Base-by-base conservation (phyloP, 2,329 filamentous ascomycete species). In the Pestalotiopsis fici region DNA sequence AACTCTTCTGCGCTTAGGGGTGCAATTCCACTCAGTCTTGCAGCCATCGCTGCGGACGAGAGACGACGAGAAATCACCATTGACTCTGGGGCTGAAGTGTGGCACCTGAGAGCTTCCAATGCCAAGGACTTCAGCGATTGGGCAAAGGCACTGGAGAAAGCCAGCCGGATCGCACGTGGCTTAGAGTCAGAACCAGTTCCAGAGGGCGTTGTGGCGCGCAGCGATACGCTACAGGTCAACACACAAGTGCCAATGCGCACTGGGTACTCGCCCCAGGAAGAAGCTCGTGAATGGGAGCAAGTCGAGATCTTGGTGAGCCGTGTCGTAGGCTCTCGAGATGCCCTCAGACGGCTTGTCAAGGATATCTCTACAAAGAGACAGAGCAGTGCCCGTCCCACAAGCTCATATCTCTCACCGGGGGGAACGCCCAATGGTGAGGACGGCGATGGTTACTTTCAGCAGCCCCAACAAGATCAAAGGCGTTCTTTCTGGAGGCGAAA, bases 71-170 rank as follows among this genome's bases (percentile, higher is more conserved):
- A 98, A 78, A 97, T 99, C 65, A 97, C 92, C 55, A 96, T 99
- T 67, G 96, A 99, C 78, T 98, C 96, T 0, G 96, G 96, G 1
- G 95, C 96, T 2, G 96, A 99, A 79, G 90, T 99, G 28, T 99
- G 96, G 96, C 96, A 98, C 81, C 84, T 99, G 35, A 91, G 91
- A 74, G 94, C 96, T 3, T 88, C 87, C 62, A 97, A 93, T 73
- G 88, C 89, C 62, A 92, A 91, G 71, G 95, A 98, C 69, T 99
- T 98, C 76, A 86, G 88, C 59, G 91, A 92, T 21, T 99, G 96
- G 96, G 94, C 91, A 60, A 86, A 87, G 59, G 95, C 95, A 0
- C 83, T 99, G 63, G 94, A 98, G 78, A 91, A 88, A 71, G 95
- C 95, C 4, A 93, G 93, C 69, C 87, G 91, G 68, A 83, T 88